A percentile compares a stretch with the other conserved stretches of the same genome.
phyloP scores from a whole-genome alignment of 768 basidiomycete genomes.

The Dentipellis sp. region DNA sequence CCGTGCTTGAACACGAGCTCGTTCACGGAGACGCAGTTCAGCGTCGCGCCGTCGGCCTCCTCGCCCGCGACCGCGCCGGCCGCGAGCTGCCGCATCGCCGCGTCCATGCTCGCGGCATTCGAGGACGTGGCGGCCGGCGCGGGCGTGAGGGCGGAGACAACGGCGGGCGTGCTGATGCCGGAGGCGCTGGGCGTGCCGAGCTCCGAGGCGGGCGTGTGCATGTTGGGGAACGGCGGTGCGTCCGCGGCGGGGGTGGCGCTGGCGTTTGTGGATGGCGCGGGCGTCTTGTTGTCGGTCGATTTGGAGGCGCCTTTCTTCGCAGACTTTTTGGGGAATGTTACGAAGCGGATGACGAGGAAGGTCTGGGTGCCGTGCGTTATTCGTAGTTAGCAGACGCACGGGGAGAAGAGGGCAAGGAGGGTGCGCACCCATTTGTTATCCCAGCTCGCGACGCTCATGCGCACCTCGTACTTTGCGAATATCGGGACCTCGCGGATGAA shows the following conservation, averaged over 20 bases:
- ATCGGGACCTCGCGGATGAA: slow-evolving; percentile 68
- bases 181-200: slow-evolving; percentile 10
- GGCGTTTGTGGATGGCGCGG: slow-evolving; percentile 5
- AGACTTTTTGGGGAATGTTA: slow-evolving; percentile 34
- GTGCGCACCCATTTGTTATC: slow-evolving; percentile 69
- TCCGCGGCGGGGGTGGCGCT: slow-evolving; percentile 4
- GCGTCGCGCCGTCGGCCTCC: slow-evolving; percentile 44
- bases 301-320: slow-evolving; percentile 10
- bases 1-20: slow-evolving; percentile 62
- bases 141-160: neutral
- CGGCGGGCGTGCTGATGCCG: slow-evolving; percentile 1
- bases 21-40: slow-evolving; percentile 58
- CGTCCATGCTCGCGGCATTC: neutral
- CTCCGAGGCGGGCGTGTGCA: slow-evolving; percentile 27
- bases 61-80: slow-evolving; percentile 13
- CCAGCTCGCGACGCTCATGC: slow-evolving; percentile 50
- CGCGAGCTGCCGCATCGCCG: neutral
- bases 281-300: slow-evolving; percentile 2
- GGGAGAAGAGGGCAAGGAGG: neutral
- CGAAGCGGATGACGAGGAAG: slow-evolving; percentile 56
- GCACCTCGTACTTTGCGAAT: slow-evolving; percentile 50
- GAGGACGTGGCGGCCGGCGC: slow-evolving; percentile 4
- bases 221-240: slow-evolving; percentile 17
- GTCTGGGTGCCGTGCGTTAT: slow-evolving; percentile 29
- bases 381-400: neutral